These are phyloP conservation scores for Pistacia atlantica DNA, from an alignment of 345 rosid species.

Conservation along the genomic window DNA sequence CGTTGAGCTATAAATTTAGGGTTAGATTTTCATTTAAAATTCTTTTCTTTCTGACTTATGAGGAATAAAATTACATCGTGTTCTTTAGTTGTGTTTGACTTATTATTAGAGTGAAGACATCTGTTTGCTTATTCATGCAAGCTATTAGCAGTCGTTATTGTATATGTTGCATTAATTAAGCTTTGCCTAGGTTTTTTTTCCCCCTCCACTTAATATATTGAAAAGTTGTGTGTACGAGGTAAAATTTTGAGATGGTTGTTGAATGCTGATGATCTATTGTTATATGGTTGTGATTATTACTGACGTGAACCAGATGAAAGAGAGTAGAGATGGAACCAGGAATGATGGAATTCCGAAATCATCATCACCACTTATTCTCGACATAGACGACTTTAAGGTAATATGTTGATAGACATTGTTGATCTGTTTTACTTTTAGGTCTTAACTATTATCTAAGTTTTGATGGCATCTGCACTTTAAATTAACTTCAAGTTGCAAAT, in stretches of 20 bases:
- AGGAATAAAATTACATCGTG: not conserved
- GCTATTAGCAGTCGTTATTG: not conserved
- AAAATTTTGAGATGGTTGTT: not conserved
- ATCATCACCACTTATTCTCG: slow-evolving; percentile 81
- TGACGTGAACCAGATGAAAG: slow-evolving; percentile 58
- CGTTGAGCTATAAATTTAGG: not conserved
- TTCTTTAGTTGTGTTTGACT: not conserved
- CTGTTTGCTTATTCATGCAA: not conserved
- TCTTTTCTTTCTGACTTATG: not conserved
- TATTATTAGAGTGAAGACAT: not conserved
- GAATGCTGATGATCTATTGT: not conserved
- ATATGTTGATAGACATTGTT: slow-evolving; percentile 6
- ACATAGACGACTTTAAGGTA: slow-evolving; percentile 95
- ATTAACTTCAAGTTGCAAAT: not conserved
- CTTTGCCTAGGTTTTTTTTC: not conserved
- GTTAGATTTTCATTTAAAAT: not conserved
- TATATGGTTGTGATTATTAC: slow-evolving; percentile 11
- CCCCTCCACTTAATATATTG: not conserved
- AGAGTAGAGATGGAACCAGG: slow-evolving; percentile 51
- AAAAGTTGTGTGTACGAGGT: not conserved
- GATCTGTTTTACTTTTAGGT: not conserved
- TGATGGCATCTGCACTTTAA: not conserved
- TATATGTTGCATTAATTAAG: not conserved
- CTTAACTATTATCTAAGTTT: slow-evolving; percentile 7
- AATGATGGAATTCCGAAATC: slow-evolving; percentile 50